Base-by-base conservation (phyloP, 371 early-diverging fungal species). In the Mucor lusitanicus region DNA sequence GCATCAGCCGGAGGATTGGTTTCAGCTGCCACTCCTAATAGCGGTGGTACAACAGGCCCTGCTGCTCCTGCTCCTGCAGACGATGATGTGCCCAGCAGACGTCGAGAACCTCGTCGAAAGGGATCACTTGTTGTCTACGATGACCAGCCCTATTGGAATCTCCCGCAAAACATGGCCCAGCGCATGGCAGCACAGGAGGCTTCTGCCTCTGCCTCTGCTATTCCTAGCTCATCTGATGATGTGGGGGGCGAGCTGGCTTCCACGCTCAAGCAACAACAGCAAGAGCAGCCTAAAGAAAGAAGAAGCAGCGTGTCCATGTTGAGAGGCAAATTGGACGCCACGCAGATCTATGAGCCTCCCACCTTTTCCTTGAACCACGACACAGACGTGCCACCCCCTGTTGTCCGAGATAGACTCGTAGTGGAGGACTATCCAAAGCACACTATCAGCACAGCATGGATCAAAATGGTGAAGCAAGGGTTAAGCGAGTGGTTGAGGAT, bases 391-490 rank as follows among this genome's bases (percentile, higher is more conserved):
- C 90, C 91, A 3, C 90, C 90, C 0, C 86, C 90, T 1, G 79
- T 90, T 33, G 83, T 88, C 3, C 63, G 86, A 19, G 91, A 91
- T 66, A 74, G 77, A 7, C 63, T 91, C 25, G 81, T 79, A 2
- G 80, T 91, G 64, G 90, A 90, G 32, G 91, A 91, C 64, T 90
- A 87, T 53, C 87, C 88, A 11, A 67, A 68, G 13, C 86, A 90
- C 19, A 83, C 79, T 19, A 87, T 90, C 25, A 84, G 85, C 61
- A 90, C 91, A 0, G 86, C 82, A 3, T 91, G 89, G 89, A 90
- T 91, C 53, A 91, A 91, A 60, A 87, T 91, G 89, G 81, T 90
- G 13, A 88, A 88, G 59, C 89, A 90, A 68, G 91, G 82, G 3
- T 59, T 90, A 35, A 80, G 82, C 40, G 91, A 91, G 68, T 90